Base-by-base conservation (phyloP, 257 asterid species). In the Ajuga chamaepitys region DNA sequence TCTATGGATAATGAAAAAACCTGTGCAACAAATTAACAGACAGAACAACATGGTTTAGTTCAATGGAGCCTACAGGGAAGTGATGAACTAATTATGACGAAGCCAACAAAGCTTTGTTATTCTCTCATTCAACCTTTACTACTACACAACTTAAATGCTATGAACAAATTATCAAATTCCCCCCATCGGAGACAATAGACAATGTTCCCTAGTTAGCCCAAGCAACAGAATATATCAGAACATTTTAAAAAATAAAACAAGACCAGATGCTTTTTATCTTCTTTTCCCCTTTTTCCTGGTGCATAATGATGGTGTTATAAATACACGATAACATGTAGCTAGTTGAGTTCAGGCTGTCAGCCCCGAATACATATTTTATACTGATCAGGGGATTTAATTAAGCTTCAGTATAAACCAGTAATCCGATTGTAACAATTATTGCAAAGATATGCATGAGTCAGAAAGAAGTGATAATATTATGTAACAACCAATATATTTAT, bases 1-100 rank as follows among this genome's bases (percentile, higher is more conserved):
- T 20, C 58, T 18, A 46, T 38, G 4, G 9, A 11, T 9, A 53
- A 41, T 21, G 25, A 12, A 18, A 58, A 45, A 38, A 21, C 7
- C 18, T 42, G 45, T 16, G 35, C 67, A 53, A 59, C 52, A 32
- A 64, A 21, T 20, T 52, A 35, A 51, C 51, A 65, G 22, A 22
- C 12, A 24, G 28, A 65, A 8, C 60, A 21, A 51, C 70, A 51
- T 51, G 62, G 20, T 66, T 66, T 4, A 40, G 61, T 65, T 65
- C 60, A 50, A 12, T 9, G 17, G 16, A 35, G 28, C 45, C 48
- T 22, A 34, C 9, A 17, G 52, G 7, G 18, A 50, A 65, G 41
- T 50, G 38, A 51, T 58, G 13, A 26, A 54, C 28, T 14, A 28
- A 62, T 45, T 20, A 62, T 14, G 34, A 5, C 45, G 17, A 46